These are phyloP conservation scores for Hyphodiscus sp. DNA, from an alignment of 2,329 filamentous ascomycete genomes.

Conservation along the genomic window DNA sequence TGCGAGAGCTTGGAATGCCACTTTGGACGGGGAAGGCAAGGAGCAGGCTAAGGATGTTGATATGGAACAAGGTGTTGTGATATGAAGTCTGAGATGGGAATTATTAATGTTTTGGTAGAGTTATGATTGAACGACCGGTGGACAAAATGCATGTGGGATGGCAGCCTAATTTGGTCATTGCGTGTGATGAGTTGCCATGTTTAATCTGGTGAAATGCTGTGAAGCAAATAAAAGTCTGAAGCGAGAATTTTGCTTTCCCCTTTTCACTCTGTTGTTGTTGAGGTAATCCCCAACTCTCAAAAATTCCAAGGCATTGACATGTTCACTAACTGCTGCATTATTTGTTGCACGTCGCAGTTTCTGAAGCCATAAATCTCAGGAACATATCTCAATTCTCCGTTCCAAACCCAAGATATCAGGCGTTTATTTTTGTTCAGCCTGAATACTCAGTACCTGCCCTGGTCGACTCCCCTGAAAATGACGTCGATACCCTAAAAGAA, in stretches of 20 bases:
- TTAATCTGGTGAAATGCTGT: neutral
- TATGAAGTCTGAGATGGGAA: neutral
- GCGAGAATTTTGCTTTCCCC: neutral
- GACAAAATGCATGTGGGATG: neutral
- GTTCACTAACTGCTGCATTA: slow-evolving; percentile 6
- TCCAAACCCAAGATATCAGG: neutral
- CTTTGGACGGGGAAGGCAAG: slow-evolving; percentile 7
- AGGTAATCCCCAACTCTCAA: neutral
- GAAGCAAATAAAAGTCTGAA: neutral
- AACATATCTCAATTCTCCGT: neutral
- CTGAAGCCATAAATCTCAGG: slow-evolving; percentile 11
- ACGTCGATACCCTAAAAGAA: neutral
- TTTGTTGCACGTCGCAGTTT: slow-evolving; percentile 14
- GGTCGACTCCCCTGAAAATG: neutral
- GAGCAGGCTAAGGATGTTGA: slow-evolving; percentile 9
- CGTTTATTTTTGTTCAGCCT: neutral
- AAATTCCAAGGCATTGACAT: neutral
- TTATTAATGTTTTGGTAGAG: neutral
- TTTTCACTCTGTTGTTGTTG: neutral
- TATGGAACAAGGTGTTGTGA: slow-evolving; percentile 12
- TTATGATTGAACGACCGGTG: neutral
- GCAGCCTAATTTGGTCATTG: neutral
- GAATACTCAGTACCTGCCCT: neutral
- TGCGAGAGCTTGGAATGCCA: slow-evolving; percentile 37
- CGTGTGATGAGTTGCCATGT: neutral